Conservation (phyloP, 768 basidiomycete species). For the Amanita exitialis region DNA sequence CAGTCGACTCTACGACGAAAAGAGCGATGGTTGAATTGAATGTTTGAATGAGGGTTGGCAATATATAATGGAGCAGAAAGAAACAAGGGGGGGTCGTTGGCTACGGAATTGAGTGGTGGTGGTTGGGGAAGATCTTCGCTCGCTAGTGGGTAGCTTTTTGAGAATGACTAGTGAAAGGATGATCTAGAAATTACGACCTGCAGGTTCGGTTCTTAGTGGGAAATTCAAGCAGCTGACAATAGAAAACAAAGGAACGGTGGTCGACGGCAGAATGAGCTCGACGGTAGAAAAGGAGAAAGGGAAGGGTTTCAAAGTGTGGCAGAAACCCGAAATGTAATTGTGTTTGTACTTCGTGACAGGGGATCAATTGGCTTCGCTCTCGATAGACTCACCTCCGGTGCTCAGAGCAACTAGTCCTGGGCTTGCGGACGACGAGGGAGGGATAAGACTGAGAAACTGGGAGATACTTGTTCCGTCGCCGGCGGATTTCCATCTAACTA, state of each 20-base stretch:
- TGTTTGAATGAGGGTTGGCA: not conserved
- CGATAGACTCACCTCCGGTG: not conserved
- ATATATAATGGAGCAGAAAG: not conserved
- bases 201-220: not conserved
- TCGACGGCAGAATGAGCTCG: not conserved
- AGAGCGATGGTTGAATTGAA: not conserved
- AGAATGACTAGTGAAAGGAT: not conserved
- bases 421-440: not conserved
- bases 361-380: no score
- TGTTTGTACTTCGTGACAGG: not conserved
- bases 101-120: not conserved
- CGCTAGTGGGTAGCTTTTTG: not conserved
- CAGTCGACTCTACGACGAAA: not conserved
- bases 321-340: not conserved
- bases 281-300: not conserved
- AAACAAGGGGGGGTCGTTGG: not conserved
- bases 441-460: not conserved
- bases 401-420: not conserved
- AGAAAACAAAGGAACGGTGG: not conserved
- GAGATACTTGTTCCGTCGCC: not conserved
- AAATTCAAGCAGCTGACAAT: not conserved
- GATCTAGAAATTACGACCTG: not conserved
- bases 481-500: not conserved
- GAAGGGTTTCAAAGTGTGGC: not conserved
- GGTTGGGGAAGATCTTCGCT: not conserved